Percentiles rank a stretch among this genome's conserved stretches.
These are phyloP conservation scores for Malus fusca DNA, from an alignment of 306 rosid genomes.

Conservation along the genomic window DNA sequence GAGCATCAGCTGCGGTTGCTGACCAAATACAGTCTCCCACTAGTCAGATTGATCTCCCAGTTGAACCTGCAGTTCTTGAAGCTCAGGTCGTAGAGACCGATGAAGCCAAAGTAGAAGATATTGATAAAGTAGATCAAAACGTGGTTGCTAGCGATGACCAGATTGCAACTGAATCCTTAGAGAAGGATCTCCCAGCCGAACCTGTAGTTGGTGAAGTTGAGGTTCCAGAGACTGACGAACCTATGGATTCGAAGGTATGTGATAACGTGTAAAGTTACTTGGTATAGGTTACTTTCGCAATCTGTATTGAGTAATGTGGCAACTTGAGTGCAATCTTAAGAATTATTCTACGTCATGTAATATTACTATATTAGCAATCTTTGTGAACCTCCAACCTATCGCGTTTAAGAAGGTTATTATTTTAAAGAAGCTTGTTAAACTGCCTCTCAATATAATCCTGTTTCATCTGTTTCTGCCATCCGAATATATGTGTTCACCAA, in stretches of 20 bases:
- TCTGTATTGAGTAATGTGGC: background rate
- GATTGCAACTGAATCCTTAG: constrained; percentile 13
- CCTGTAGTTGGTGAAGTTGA: constrained; percentile 34
- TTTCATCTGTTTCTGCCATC: background rate
- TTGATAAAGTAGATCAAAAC: constrained; percentile 21
- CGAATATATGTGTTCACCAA: background rate
- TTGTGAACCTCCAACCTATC: background rate
- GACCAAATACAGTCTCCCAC: background rate
- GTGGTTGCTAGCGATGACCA: constrained; percentile 15
- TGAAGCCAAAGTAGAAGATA: constrained; percentile 22
- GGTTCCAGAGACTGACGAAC: constrained; percentile 26
- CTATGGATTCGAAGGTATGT: constrained; percentile 45
- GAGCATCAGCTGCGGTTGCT: constrained; percentile 24
- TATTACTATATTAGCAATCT: background rate
- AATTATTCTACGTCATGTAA: background rate
- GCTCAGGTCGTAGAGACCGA: constrained; percentile 23
- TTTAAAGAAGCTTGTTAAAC: background rate
- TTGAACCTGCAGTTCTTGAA: constrained; percentile 24
- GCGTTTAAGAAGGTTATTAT: background rate
- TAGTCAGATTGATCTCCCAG: background rate
- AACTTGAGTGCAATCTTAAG: background rate
- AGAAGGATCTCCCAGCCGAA: constrained; percentile 23
- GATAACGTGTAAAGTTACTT: background rate
- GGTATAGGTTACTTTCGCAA: background rate
- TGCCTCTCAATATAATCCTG: background rate